A percentile compares a stretch with the other conserved stretches of the same genome.
Evolutionary conservation across 2,329 filamentous ascomycete species (phyloP).

Genomic region (Verticillium klebahnii): DNA sequence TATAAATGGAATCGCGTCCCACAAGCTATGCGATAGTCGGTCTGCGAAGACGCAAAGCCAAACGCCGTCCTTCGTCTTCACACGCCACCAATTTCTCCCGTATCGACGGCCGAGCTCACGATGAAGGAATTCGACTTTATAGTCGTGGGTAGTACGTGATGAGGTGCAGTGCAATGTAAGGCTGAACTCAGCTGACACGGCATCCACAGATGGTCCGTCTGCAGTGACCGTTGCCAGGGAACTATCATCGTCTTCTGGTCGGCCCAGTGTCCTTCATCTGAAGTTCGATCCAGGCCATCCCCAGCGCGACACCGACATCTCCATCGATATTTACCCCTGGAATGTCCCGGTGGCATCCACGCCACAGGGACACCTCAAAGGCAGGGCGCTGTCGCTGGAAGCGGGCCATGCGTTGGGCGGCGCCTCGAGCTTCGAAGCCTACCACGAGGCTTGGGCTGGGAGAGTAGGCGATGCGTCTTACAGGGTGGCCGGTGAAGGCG

Average conservation of each 20-base stretch:
- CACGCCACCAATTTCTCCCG: neutral
- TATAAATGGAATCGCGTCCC: neutral
- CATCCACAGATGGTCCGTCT: neutral
- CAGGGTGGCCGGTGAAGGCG: neutral
- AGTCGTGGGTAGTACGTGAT: neutral
- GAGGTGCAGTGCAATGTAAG: neutral
- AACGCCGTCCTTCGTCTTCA: neutral
- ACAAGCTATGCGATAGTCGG: neutral
- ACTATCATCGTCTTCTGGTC: neutral
- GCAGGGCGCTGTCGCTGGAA: neutral
- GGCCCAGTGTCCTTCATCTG: neutral
- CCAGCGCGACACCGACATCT: neutral
- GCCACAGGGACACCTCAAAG: neutral
- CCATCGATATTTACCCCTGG: neutral
- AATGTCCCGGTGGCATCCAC: neutral
- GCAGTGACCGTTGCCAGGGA: neutral
- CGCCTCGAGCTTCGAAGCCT: neutral
- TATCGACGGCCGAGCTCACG: neutral
- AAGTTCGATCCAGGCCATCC: neutral
- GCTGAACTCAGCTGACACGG: neutral
- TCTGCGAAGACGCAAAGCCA: no score
- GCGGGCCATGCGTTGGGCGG: neutral
- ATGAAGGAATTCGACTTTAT: neutral
- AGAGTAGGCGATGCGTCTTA: neutral
- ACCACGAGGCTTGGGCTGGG: neutral